Base-by-base conservation (phyloP, 2,329 filamentous ascomycete genomes). In the Catunica adiposa region DNA sequence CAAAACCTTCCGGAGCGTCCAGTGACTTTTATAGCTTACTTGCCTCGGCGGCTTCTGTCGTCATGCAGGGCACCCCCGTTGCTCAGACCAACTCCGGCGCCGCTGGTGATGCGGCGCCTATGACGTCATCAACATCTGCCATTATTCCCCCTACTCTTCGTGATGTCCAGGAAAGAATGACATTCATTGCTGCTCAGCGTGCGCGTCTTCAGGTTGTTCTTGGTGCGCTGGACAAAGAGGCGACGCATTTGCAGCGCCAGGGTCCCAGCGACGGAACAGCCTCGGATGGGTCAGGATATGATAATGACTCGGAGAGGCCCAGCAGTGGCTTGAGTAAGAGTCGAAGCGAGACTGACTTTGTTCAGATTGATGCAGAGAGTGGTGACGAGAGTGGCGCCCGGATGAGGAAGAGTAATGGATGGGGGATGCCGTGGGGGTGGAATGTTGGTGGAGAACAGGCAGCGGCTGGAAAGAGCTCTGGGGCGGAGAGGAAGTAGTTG, bases 301-400 rank as follows among this genome's bases (percentile, higher is more conserved):
- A 60, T 46, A 58, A 56, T 17, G 61, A 61, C 23, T 68, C 65
- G 15, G 65, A 66, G 40, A 69, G 74, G 53, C 71, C 69, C 29
- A 66, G 71, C 58, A 72, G 72, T 66, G 79, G 73, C 2, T 69
- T 94, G 63, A 83, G 79, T 62, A 90, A 90, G 70, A 90, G 86
- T 64, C 81, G 82, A 60, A 94, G 86, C 66, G 89, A 95, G 65
- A 79, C 78, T 20, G 90, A 94, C 62, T 96, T 96, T 64, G 89
- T 94, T 64, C 86, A 87, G 66, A 86, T 94, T 61, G 85, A 92
- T 60, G 80, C 82, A 34, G 84, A 89, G 64, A 83, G 81, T 63
- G 76, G 75, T 8, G 71, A 71, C 25, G 81, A 79, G 63, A 77
- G 78, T 48, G 73, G 71, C 31, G 63, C 69, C 25, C 64, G 67